Conservation (phyloP, 352 stramenopile species). For the Globisporangium barbulae region DNA sequence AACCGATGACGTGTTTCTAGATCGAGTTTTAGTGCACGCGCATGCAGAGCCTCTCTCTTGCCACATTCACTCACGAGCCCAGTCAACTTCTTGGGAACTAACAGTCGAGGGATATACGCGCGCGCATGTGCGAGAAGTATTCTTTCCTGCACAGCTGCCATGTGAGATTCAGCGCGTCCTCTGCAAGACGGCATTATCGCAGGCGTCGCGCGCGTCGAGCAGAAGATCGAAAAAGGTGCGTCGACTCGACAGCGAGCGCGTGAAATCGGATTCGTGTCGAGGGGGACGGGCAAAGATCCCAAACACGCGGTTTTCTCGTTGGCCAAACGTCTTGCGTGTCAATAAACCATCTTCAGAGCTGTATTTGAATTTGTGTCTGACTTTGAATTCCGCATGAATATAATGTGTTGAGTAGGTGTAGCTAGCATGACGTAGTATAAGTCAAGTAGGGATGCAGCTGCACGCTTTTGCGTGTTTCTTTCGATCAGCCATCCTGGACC, state of each 20-base stretch:
- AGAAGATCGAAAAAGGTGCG: not conserved
- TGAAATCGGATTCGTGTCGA: slow-evolving; percentile 2
- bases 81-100: no score
- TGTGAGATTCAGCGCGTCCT: no score
- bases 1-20: no score
- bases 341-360: not conserved
- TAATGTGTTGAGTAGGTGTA: not conserved
- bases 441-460: not conserved
- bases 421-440: not conserved
- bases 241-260: not conserved
- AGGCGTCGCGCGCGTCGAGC: not conserved
- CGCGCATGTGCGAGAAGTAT: no score
- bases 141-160: no score
- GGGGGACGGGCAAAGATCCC: not conserved
- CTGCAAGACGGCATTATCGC: no score
- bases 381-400: not conserved
- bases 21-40: no score
- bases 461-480: slow-evolving; percentile 6
- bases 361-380: not conserved
- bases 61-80: no score
- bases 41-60: no score
- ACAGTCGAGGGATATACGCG: no score
- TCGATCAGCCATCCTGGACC: not conserved
- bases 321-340: slow-evolving; percentile 5
- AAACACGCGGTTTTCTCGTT: slow-evolving; percentile 10